phyloP scores from a whole-genome alignment of 352 stramenopile genomes.

The Globisporangium middletonii region DNA sequence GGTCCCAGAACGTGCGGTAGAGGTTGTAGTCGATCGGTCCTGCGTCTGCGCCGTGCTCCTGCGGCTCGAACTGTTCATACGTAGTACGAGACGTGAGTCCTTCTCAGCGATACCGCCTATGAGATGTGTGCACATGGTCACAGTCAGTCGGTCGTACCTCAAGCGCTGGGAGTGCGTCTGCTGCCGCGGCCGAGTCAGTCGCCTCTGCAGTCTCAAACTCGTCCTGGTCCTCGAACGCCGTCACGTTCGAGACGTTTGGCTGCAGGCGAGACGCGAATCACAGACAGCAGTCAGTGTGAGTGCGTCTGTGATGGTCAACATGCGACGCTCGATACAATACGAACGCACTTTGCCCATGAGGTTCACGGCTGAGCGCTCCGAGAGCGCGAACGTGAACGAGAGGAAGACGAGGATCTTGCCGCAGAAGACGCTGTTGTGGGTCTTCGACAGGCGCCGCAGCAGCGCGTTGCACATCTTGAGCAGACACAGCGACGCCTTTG shows the following conservation, averaged over 20 bases:
- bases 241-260: slow-evolving; percentile 76
- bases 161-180: slow-evolving; percentile 17
- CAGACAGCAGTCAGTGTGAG: not conserved
- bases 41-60: slow-evolving; percentile 27
- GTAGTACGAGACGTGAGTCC: not conserved
- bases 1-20: slow-evolving; percentile 88
- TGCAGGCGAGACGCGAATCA: slow-evolving; percentile 4
- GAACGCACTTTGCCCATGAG: slow-evolving; percentile 53
- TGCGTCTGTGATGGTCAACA: not conserved
- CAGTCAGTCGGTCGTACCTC: slow-evolving; percentile 18
- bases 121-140: not conserved
- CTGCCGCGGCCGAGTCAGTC: slow-evolving; percentile 31
- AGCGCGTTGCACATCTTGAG: slow-evolving; percentile 82
- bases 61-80: slow-evolving; percentile 35
- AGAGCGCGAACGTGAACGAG: slow-evolving; percentile 81
- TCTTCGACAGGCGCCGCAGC: slow-evolving; percentile 81
- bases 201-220: slow-evolving; percentile 63
- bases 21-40: slow-evolving; percentile 87
- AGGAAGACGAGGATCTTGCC: slow-evolving; percentile 84
- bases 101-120: not conserved
- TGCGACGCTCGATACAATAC: not conserved
- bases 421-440: slow-evolving; percentile 88
- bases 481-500: slow-evolving; percentile 77
- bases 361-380: slow-evolving; percentile 82
- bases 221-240: slow-evolving; percentile 71